Base-by-base conservation (phyloP, 169 alveolate species). In the Plasmodium chabaudi region DNA sequence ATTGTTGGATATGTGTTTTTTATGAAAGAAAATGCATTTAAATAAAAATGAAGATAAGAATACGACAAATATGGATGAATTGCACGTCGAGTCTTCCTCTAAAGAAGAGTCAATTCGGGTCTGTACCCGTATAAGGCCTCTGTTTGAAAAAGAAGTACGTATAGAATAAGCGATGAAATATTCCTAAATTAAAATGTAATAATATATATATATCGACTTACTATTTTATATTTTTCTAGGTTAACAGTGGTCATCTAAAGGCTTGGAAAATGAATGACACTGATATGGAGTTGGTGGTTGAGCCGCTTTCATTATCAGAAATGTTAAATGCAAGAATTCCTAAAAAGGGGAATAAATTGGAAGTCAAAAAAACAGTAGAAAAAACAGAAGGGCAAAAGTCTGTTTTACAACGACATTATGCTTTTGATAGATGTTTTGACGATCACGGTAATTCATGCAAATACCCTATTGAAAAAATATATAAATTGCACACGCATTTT, bases 121-220 rank as follows among this genome's bases (percentile, higher is more conserved):
- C 57, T 91, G 94, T 71, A 91, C 94, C 61, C 94, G 96, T 56
- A 89, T 93, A 89, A 84, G 96, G 55, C 96, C 96, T 17, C 93
- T 93, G 46, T 93, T 93, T 65, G 93, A 92, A 5, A 93, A 93
- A 57, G 96, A 93, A 89, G 96, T 93, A 56, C 9, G 93, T 53
- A 59, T 57, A 12, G 59, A 51, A 51, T 15, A 13, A 51, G n/a
- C 59, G 59, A 15, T 77, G 1, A 17, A 9, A n/a, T 10, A 17
- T 19, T 56, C 25, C 19, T 4, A 63, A 7, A 34, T 63, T 9
- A 25, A 27, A 15, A 17, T 46, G 63, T 49, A 44, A 4, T 46
- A 9, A 15, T 23, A 15, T 46, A 56, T 55, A 68, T 5, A 42
- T 10, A 61, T 21, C 13, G 15, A 47, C 5, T 42, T 34, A 23